Evolutionary conservation across 2,329 filamentous ascomycete species (phyloP).

Genomic region (Atkinsonella texensis): DNA sequence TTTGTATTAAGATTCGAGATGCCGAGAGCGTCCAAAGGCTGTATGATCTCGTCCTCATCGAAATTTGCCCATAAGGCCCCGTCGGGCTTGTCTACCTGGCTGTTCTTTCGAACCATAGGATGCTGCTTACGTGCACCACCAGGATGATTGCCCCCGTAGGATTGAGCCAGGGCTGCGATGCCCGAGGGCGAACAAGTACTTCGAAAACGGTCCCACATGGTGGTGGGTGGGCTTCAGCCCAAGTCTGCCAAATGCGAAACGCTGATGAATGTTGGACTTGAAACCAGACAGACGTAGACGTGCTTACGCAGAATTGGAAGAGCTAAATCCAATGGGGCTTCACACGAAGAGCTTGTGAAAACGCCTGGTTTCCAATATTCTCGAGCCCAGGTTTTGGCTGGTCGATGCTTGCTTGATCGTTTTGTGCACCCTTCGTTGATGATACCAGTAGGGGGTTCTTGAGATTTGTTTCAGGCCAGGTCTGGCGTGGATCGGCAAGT

Average conservation of each 20-base stretch:
- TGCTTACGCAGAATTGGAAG: too few species aligned
- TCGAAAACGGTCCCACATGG: slow-evolving; percentile 10
- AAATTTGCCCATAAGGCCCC: slow-evolving; percentile 1
- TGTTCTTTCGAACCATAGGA: not conserved
- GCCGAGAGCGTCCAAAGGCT: slow-evolving; percentile 17
- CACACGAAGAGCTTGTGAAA: not conserved
- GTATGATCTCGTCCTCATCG: slow-evolving; percentile 11
- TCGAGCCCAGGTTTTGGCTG: too few species aligned
- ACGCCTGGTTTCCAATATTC: too few species aligned
- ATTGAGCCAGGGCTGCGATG: not conserved
- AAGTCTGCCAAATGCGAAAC: not conserved
- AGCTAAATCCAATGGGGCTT: not conserved
- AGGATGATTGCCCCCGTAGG: not conserved
- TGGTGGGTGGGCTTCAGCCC: not conserved
- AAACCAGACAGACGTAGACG: not conserved
- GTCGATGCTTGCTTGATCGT: too few species aligned
- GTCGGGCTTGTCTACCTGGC: slow-evolving; percentile 1
- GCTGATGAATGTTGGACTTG: not conserved
- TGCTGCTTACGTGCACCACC: slow-evolving; percentile 2
- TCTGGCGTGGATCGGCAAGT: too few species aligned
- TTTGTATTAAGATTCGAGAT: slow-evolving; percentile 14
- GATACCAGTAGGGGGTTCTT: too few species aligned
- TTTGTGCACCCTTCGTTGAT: too few species aligned
- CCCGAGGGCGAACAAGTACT: not conserved
- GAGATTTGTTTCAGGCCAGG: too few species aligned